phyloP scores from a whole-genome alignment of 371 early-diverging fungal species.

The Mortierella sp. region DNA sequence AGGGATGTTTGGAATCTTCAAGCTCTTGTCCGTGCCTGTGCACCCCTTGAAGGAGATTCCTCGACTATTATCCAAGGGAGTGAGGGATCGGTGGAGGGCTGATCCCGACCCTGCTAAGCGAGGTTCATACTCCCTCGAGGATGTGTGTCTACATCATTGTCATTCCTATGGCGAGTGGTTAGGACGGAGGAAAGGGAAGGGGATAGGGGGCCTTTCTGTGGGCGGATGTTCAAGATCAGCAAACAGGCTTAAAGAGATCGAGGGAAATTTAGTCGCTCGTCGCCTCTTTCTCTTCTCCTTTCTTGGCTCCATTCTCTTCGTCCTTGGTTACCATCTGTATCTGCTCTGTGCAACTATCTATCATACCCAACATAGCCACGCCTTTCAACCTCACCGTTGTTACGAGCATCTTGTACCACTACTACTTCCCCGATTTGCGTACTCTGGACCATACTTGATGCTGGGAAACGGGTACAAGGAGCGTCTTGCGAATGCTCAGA shows the following conservation, averaged over 20 bases:
- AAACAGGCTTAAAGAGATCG: too few relatives aligned
- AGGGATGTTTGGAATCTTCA: slow-evolving; percentile 18
- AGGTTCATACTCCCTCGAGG: background rate
- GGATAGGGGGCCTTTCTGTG: background rate
- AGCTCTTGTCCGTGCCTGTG: background rate
- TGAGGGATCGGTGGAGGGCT: background rate
- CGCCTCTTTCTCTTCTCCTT: background rate
- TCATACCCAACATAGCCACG: too few relatives aligned
- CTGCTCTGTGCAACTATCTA: background rate
- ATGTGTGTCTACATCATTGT: background rate
- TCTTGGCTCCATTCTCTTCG: background rate
- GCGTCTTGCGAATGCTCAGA: slow-evolving; percentile 40
- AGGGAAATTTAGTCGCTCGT: background rate
- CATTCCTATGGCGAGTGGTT: background rate
- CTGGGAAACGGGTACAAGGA: slow-evolving; percentile 52
- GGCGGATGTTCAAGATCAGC: too few relatives aligned
- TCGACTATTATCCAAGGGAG: too few relatives aligned
- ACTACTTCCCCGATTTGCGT: background rate
- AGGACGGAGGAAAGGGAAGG: background rate
- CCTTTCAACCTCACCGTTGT: too few relatives aligned
- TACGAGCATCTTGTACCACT: too few relatives aligned
- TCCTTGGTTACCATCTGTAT: too few relatives aligned
- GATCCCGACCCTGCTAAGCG: background rate
- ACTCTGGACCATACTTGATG: slow-evolving; percentile 6
- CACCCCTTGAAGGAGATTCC: background rate